Evolutionary conservation across 345 rosid genomes (phyloP).

Genomic region (Eucalyptus polyanthemos): DNA sequence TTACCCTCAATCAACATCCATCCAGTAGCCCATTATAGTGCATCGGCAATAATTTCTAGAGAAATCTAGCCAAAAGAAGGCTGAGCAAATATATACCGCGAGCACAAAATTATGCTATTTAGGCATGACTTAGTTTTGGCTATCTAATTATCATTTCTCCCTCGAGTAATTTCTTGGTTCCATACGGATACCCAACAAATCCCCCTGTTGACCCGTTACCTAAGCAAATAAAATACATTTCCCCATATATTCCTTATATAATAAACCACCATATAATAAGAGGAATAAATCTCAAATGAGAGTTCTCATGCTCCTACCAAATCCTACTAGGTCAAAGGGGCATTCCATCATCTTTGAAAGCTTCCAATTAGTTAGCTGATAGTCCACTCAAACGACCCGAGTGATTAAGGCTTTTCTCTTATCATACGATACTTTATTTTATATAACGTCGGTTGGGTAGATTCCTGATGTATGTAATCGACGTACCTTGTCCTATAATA

Average conservation of each 20-base stretch:
- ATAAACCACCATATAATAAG: neutral
- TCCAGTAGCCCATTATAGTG: neutral
- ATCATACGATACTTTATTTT: neutral
- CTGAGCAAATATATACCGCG: neutral
- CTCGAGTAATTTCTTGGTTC: neutral
- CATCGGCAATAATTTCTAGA: neutral
- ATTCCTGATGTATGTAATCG: neutral
- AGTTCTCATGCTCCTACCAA: neutral
- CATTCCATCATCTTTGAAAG: neutral
- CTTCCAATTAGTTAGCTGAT: neutral
- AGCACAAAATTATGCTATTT: neutral
- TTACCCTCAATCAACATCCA: neutral
- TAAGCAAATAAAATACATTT: neutral
- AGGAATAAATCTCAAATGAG: neutral
- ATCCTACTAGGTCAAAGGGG: neutral
- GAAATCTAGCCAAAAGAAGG: neutral
- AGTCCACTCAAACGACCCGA: neutral
- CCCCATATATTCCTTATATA: neutral
- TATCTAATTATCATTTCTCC: neutral
- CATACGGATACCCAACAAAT: neutral
- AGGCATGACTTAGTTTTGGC: neutral
- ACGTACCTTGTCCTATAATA: neutral
- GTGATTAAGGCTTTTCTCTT: neutral
- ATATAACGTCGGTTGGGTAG: neutral
- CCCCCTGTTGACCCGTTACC: neutral